Conservation (phyloP, 306 rosid species). For the Vigna radiata region DNA sequence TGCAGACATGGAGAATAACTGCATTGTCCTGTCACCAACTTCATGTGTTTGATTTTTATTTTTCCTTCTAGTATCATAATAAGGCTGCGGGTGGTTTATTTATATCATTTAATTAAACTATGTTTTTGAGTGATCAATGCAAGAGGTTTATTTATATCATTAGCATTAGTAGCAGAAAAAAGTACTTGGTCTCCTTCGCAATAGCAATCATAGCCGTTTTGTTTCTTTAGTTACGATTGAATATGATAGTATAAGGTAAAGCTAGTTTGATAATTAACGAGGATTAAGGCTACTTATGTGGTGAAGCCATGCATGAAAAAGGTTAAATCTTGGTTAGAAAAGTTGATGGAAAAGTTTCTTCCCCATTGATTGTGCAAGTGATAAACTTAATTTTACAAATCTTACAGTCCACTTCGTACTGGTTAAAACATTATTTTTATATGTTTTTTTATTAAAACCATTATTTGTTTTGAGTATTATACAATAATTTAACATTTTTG, state of each 20-base stretch:
- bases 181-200: too few species aligned
- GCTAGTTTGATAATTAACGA: neutral
- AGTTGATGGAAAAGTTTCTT: constrained; percentile 45
- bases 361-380: constrained; percentile 38
- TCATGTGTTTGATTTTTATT: neutral
- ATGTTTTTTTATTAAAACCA: too few species aligned
- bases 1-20: neutral
- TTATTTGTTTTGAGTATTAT: too few species aligned
- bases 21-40: neutral
- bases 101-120: neutral
- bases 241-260: constrained; percentile 12
- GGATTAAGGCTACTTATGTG: neutral
- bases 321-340: constrained; percentile 23
- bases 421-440: too few species aligned
- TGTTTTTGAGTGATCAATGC: neutral
- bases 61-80: constrained; percentile 17
- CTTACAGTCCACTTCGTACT: too few species aligned
- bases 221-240: constrained; percentile 32
- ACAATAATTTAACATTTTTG: too few species aligned
- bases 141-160: constrained; percentile 30
- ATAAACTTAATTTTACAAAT: too few species aligned
- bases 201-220: neutral
- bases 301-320: constrained; percentile 38
- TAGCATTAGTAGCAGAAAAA: neutral
- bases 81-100: constrained; percentile 8